These are phyloP conservation scores for Grosmannia serpens DNA, from an alignment of 2,329 filamentous ascomycete species.

Conservation along the genomic window DNA sequence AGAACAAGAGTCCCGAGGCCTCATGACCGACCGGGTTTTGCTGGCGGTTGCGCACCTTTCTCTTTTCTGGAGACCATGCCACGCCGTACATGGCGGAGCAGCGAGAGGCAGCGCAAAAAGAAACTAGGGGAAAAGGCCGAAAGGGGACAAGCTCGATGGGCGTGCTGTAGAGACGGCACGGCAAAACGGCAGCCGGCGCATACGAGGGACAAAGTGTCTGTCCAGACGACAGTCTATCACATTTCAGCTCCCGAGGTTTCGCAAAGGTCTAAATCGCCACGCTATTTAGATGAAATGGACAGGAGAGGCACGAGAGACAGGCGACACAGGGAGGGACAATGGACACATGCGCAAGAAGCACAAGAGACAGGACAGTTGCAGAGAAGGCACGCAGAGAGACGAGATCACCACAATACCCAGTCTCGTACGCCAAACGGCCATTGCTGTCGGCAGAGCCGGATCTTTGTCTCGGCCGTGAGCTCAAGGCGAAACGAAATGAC, in stretches of 20 bases:
- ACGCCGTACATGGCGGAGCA: too few relatives aligned
- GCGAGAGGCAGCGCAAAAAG: background rate
- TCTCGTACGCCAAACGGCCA: background rate
- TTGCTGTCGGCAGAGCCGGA: background rate
- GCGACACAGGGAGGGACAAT: background rate
- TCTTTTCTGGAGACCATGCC: too few relatives aligned
- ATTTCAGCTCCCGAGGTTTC: background rate
- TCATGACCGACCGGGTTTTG: too few relatives aligned
- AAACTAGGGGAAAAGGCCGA: background rate
- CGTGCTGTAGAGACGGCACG: background rate
- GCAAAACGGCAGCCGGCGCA: background rate
- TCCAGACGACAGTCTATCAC: background rate
- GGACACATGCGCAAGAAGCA: background rate
- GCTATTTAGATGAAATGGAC: background rate
- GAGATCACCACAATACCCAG: background rate
- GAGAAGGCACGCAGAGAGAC: background rate
- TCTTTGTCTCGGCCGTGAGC: background rate
- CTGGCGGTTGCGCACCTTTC: too few relatives aligned
- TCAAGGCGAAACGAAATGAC: background rate
- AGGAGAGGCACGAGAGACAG: background rate
- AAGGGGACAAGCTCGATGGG: too few relatives aligned
- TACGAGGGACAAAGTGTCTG: too few relatives aligned
- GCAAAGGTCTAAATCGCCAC: background rate
- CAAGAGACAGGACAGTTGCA: background rate
- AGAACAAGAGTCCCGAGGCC: background rate